Evolutionary conservation across 2,329 filamentous ascomycete species (phyloP).

Genomic region (Beauveria sp.): DNA sequence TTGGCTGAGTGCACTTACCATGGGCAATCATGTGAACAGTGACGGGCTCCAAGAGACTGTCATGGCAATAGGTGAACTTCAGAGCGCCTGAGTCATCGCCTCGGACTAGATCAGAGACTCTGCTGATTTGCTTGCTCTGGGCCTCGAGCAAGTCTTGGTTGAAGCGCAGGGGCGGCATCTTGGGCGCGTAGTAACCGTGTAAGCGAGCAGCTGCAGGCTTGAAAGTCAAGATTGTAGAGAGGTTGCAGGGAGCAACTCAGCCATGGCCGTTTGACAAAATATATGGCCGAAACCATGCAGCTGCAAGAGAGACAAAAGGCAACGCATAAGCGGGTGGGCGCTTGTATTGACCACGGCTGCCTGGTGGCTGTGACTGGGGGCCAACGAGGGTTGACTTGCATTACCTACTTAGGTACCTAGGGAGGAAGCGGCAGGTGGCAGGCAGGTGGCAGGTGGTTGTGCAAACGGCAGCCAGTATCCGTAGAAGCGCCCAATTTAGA

Average conservation of each 20-base stretch:
- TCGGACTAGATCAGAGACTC: background rate
- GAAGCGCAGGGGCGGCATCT: background rate
- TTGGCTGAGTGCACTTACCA: background rate
- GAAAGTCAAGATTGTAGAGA: background rate
- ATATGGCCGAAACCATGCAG: background rate
- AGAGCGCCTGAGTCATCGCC: background rate
- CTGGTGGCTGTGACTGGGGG: no score
- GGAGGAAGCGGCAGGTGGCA: background rate
- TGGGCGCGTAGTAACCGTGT: background rate
- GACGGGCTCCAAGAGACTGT: background rate
- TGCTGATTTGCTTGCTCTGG: background rate
- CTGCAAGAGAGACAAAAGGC: background rate
- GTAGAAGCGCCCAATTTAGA: no score
- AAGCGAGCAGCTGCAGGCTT: background rate
- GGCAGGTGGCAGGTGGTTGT: no score
- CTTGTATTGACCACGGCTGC: no score
- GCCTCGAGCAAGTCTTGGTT: background rate
- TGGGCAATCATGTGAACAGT: constrained; percentile 6
- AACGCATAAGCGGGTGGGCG: background rate
- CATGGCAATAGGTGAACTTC: background rate
- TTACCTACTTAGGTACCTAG: background rate
- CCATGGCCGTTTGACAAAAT: background rate
- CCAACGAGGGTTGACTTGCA: background rate
- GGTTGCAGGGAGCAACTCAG: background rate
- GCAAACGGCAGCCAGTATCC: no score